A percentile compares a stretch with the other conserved stretches of the same genome.
phyloP scores from a whole-genome alignment of 495 filamentous ascomycete species.

The Barbatosphaeria neglecta region DNA sequence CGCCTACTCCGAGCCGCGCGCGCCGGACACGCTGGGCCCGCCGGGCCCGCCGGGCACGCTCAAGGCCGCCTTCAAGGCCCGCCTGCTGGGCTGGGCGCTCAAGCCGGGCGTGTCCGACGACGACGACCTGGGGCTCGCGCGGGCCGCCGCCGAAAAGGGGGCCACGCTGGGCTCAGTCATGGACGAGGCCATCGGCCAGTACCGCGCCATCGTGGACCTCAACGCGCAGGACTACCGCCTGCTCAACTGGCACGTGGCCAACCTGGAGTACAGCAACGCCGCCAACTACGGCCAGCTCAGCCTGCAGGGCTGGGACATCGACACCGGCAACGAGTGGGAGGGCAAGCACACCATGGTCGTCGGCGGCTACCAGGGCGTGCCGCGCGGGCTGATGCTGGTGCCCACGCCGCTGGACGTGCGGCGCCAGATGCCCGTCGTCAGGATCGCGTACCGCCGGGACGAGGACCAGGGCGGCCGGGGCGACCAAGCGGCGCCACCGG shows the following conservation, averaged over 20 bases:
- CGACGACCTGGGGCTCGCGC: constrained; percentile 63
- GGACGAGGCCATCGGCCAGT: constrained; percentile 80
- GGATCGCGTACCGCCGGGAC: constrained; percentile 49
- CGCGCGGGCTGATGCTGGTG: constrained; percentile 63
- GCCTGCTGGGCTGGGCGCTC: constrained; percentile 70
- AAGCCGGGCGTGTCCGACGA: constrained; percentile 51
- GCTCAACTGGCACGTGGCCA: constrained; percentile 97
- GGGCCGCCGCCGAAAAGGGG: constrained; percentile 40
- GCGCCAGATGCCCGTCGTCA: constrained; percentile 54
- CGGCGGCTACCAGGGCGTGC: constrained; percentile 85
- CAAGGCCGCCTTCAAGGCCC: constrained; percentile 57
- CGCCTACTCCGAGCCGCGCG: constrained; percentile 44
- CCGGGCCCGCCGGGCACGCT: constrained; percentile 45
- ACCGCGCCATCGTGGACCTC: constrained; percentile 70
- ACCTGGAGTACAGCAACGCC: constrained; percentile 94
- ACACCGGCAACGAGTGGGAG: constrained; percentile 94
- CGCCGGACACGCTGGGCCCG: constrained; percentile 42
- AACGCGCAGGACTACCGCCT: constrained; percentile 77
- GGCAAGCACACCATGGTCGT: constrained; percentile 85
- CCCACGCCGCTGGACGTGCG: constrained; percentile 73
- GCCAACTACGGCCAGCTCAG: constrained; percentile 76
- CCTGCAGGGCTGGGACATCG: constrained; percentile 88
- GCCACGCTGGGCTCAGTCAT: constrained; percentile 81
- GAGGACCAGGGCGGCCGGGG: no score
- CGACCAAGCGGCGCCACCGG: constrained; percentile 19